Base-by-base conservation (phyloP, 768 basidiomycete species). In the Nidularia pulvinata region DNA sequence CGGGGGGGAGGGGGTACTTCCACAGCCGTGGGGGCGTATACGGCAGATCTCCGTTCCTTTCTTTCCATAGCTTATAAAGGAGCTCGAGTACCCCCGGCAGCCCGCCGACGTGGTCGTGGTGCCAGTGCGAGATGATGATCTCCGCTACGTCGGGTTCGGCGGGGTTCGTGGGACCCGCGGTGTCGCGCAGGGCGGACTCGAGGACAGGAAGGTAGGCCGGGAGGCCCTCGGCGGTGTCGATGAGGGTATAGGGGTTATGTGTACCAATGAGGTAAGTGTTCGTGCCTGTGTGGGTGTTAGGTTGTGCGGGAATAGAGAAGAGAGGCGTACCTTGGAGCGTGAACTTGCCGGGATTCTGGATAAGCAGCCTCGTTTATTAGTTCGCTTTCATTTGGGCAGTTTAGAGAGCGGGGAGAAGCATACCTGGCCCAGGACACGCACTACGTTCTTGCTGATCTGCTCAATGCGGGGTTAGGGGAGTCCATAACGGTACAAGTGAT, bases 101-200 rank as follows among this genome's bases (percentile, higher is more conserved):
- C 4, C 95, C 96, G 6, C 82, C 81, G 57, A 87, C 76, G 59
- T 98, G 96, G 70, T 98, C 96, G 33, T 74, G 72, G 65, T 98
- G 96, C 79, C 87, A 87, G 68, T 98, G 96, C 0, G 94, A 93
- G 52, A 98, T 76, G 61, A 98, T 76, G 69, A 98, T 91, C 64
- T 98, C 94, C 9, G 91, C 92, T 48, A 98, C 70, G 48, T 86
- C 80, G 6, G 84, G 83, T 45, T 76, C 71, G 22, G 60, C 52
- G 5, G 73, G 64, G 49, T 80, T 67, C 37, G 62, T 55, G 7
- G 71, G 61, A 51, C 60, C 60, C 30, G 68, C 61, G 13, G 63
- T 63, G 5, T 76, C 73, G 44, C 69, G 65, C n/a, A 93, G 73
- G 22, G 86, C 85, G 11, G 78, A 73, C 55, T 83, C 75, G 39